Conservation (phyloP, 257 asterid species). For the Hygrophila difformis region DNA sequence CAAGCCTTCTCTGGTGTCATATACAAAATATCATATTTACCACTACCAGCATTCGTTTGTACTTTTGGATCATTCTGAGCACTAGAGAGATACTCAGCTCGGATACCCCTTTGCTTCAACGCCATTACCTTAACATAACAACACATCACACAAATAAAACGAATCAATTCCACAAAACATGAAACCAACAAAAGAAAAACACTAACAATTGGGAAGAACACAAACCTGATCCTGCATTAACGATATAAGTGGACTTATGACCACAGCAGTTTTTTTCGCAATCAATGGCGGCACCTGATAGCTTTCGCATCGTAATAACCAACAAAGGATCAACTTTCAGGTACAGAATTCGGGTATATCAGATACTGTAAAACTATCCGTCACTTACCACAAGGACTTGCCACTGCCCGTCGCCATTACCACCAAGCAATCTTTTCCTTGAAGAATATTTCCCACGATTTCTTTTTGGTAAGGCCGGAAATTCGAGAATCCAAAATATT, state of each 20-base stretch:
- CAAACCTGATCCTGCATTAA: conserved; percentile 94
- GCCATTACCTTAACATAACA: conserved; percentile 67
- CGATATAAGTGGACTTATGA: conserved; percentile 86
- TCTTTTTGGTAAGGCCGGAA: conserved; percentile 92
- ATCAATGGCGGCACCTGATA: conserved; percentile 90
- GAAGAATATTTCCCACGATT: conserved; percentile 51
- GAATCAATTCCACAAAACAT: no score
- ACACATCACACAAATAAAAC: conserved; percentile 1
- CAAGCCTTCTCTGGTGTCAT: conserved; percentile 91
- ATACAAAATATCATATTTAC: conserved; percentile 55
- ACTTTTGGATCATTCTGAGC: conserved; percentile 60
- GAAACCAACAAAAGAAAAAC: no score
- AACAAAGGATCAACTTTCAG: conserved; percentile 3
- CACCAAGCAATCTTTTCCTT: conserved; percentile 72
- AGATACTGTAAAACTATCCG: no score
- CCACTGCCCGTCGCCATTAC: conserved; percentile 99
- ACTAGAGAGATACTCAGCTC: conserved; percentile 81
- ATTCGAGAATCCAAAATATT: conserved; percentile 73
- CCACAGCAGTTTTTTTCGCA: conserved; percentile 66
- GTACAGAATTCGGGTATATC: neutral
- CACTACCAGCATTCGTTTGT: conserved; percentile 54
- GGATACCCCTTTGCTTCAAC: conserved; percentile 75
- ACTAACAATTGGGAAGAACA: conserved; percentile 8
- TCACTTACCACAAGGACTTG: conserved; percentile 78
- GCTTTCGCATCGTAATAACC: conserved; percentile 43